Evolutionary conservation across 495 filamentous ascomycete species (phyloP).

Genomic region (Pyronema omphalodes): DNA sequence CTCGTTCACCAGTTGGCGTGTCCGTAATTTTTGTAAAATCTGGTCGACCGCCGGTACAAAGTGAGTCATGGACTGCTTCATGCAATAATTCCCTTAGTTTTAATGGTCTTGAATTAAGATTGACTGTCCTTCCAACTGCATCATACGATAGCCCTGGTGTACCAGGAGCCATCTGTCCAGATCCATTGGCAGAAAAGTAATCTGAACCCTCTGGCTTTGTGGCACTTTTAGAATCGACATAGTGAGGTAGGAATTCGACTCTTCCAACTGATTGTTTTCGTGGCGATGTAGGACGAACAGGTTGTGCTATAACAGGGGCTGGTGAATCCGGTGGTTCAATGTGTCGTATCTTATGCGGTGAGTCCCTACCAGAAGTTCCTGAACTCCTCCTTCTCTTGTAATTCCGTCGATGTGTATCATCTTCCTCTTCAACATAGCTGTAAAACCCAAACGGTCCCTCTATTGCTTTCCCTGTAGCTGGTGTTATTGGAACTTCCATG

Average conservation of each 20-base stretch:
- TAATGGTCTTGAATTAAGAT: constrained; percentile 32
- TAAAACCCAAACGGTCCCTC: background rate
- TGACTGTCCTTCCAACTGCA: constrained; percentile 16
- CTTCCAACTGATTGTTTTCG: background rate
- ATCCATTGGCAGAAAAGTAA: background rate
- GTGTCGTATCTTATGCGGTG: constrained; percentile 2
- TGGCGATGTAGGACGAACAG: background rate
- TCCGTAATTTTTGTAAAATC: constrained; percentile 43
- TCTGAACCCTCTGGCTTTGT: background rate
- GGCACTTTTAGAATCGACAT: background rate
- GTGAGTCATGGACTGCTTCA: constrained; percentile 48
- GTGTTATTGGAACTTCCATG: constrained; percentile 57
- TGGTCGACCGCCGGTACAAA: constrained; percentile 55
- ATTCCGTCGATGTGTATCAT: background rate
- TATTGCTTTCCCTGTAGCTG: constrained; percentile 1
- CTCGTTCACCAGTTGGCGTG: constrained; percentile 45
- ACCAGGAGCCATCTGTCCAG: background rate
- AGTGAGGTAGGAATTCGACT: background rate
- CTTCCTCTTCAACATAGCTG: background rate
- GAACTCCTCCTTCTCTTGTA: constrained; percentile 1
- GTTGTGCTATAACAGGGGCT: background rate
- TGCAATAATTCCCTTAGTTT: constrained; percentile 48
- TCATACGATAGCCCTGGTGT: constrained; percentile 16
- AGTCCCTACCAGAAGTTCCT: background rate
- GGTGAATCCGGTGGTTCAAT: background rate